Base-by-base conservation (phyloP, 2,329 filamentous ascomycete genomes). In the Pseudogymnoascus sp. region DNA sequence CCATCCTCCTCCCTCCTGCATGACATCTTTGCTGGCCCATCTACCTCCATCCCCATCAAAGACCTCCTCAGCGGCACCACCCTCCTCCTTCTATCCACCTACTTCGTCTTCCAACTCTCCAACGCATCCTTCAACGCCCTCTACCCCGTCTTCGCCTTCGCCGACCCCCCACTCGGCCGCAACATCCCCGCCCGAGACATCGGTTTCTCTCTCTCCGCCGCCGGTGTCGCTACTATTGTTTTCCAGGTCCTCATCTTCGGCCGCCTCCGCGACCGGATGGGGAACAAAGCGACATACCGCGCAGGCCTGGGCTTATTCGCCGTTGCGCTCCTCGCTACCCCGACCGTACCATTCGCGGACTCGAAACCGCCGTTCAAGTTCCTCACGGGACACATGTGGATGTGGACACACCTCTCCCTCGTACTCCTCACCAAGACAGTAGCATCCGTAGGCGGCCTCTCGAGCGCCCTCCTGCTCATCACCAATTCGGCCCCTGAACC, bases 71-170 rank as follows among this genome's bases (percentile, higher is more conserved):
- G 90, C 70, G 82, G 86, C 63, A 92, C 94, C 64, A 96, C 92
- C 0, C 74, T 97, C 11, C 78, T 95, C 2, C 82, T 99, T 0
- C 82, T 99, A 5, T 74, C 84, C 61, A 95, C 92, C 0, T 97
- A 96, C 71, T 84, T 97, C 47, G 88, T 97, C 60, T 99, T 97
- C 72, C 92, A 97, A 71, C 81, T 99, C 4, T 87, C 90, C 65
- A 97, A 97, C 74, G 91, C 97, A 67, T 92, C 91, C 3, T 99
- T 92, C 81, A 97, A 96, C 75, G 93, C 91, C 16, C 79, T 99
- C 0, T 99, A 95, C 70, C 94, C 94, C 0, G 93, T 97, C 62
- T 99, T 97, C 70, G 90, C 88, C 0, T 87, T 92, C 62, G 86
- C 89, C 0, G 75, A 82, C 0, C 80, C 86, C 0, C 94, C 94